Evolutionary conservation across 2,329 filamentous ascomycete genomes (phyloP), one percentile per base, ranked within the genome.

Genomic region (Nigrospora sphaerica): DNA sequence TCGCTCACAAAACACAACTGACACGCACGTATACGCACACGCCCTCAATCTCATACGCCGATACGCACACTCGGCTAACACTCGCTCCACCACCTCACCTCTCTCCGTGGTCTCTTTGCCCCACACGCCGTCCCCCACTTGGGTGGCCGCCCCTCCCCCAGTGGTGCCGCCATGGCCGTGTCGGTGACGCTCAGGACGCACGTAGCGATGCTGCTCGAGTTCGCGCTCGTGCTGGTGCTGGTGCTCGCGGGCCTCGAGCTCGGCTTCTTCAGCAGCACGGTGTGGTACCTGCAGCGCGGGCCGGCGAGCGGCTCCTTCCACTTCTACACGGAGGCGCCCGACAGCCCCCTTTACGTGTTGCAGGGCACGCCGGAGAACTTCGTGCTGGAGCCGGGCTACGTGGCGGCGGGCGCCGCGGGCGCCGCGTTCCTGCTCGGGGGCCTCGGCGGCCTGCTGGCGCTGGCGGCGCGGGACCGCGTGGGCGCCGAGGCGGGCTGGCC

Each of bases 311-410:
- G 55, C 12, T 54, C 54, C 14, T 64, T 62, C 40, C 46, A 44
- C 6, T 53, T 68, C 50, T 50, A 52, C 34, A 39, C 50, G 32
- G 56, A 52, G 28, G 54, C 52, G 18, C 18, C 42, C 13, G 32
- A 44, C 18, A 31, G 32, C 17, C 19, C 14, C 13, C 12, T 14
- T n/a, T 56, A 62, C 45, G 42, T 45, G 3, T 49, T 70, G 12
- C 44, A 52, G 11, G 64, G 63, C 39, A 46, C 56, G 3, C 66
- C 68, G 1, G 44, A 48, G 4, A 34, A 60, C 36, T 47, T 68
- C 13, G 53, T 73, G 47, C 58, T 65, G 38, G 56, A 70, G 49
- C 65, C 69, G 39, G 68, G 69, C 13, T 61, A 72, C 48, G 68
- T 69, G 23, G 63, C 62, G 44, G 43, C 43, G 12, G 64, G 62